These are phyloP conservation scores for Tuber calosporum DNA, from an alignment of 495 filamentous ascomycete genomes.

Conservation along the genomic window DNA sequence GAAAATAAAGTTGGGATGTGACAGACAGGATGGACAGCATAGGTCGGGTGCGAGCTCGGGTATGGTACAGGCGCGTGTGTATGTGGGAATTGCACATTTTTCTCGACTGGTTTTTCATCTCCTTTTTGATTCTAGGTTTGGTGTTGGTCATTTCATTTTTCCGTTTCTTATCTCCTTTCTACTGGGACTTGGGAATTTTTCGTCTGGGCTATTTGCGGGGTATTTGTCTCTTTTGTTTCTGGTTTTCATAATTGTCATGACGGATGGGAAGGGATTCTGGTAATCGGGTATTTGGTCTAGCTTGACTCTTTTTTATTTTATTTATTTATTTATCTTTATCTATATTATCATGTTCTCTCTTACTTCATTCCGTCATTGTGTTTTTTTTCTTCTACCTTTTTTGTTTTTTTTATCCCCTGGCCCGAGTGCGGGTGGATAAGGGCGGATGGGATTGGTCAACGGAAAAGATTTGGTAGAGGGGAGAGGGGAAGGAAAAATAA, in stretches of 20 bases:
- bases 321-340: background rate
- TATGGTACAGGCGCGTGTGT: background rate
- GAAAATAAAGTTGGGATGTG: conserved; percentile 3
- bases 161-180: conserved; percentile 14
- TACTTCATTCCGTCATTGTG: background rate
- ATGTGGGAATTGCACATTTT: background rate
- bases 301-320: background rate
- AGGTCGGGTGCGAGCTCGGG: background rate
- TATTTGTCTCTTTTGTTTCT: background rate
- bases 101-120: background rate
- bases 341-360: background rate
- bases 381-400: background rate
- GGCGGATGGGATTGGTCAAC: background rate
- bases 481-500: background rate
- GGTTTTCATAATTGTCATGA: conserved; percentile 4
- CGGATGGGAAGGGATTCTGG: conserved; percentile 3
- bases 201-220: conserved; percentile 18
- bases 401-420: background rate
- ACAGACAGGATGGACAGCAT: background rate
- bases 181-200: background rate
- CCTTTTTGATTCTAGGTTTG: conserved; percentile 8
- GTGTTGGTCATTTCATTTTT: conserved; percentile 6
- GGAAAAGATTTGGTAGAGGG: background rate
- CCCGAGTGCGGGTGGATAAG: background rate
- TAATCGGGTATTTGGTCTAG: background rate